phyloP scores from a whole-genome alignment of 192 early-diverging fungal genomes.

The Spinellus fusiger region DNA sequence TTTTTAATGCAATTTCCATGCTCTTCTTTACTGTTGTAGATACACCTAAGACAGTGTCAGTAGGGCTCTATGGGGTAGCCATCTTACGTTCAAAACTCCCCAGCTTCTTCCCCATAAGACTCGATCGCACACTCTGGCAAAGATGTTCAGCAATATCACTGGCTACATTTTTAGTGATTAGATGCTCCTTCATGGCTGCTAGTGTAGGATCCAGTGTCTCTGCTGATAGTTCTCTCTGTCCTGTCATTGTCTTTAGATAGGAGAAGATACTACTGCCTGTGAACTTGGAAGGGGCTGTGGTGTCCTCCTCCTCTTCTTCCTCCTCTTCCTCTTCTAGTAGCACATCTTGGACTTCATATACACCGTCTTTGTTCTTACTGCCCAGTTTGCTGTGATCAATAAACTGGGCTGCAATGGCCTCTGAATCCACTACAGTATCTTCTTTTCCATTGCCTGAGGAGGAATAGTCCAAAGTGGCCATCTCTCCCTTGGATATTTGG shows the following conservation, averaged over 20 bases:
- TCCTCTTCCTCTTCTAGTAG: constrained; percentile 39
- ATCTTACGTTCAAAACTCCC: constrained; percentile 68
- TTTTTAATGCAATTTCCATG: constrained; percentile 80
- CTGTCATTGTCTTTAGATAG: constrained; percentile 67
- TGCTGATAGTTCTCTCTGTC: constrained; percentile 64
- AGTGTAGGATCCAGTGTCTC: constrained; percentile 74
- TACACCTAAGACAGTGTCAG: constrained; percentile 33
- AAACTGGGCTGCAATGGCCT: constrained; percentile 20
- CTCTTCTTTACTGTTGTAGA: constrained; percentile 62
- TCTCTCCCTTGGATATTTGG: constrained; percentile 49
- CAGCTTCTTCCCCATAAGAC: constrained; percentile 68
- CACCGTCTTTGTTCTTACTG: constrained; percentile 54
- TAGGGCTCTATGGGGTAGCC: background rate
- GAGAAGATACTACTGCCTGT: constrained; percentile 50
- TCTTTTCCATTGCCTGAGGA: background rate
- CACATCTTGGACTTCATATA: constrained; percentile 76
- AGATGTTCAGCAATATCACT: constrained; percentile 81
- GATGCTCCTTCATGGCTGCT: constrained; percentile 85
- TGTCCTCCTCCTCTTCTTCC: constrained; percentile 40
- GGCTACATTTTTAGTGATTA: constrained; percentile 92
- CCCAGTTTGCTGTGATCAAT: constrained; percentile 59
- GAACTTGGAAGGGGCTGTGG: constrained; percentile 16
- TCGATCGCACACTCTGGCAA: constrained; percentile 68
- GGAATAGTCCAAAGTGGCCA: constrained; percentile 46
- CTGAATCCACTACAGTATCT: constrained; percentile 10